Base-by-base conservation (phyloP, 2,329 filamentous ascomycete genomes). In the Thyridium curvatum region DNA sequence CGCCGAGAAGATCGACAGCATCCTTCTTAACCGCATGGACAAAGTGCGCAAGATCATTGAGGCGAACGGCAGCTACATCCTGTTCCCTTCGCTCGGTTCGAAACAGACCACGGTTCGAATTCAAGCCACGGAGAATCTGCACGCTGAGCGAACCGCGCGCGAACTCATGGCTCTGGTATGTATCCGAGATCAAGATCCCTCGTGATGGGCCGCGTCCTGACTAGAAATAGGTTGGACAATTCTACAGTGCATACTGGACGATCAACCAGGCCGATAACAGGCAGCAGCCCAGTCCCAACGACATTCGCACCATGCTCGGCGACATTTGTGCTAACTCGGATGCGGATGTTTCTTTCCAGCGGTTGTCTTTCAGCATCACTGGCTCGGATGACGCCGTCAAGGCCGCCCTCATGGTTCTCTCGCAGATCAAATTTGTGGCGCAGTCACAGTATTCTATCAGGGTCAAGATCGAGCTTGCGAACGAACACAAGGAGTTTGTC, bases 401-500 rank as follows among this genome's bases (percentile, higher is more conserved):
- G 64, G 84, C 85, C 40, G 93, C 91, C n/a, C 78, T 98, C 67
- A 86, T 82, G 61, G 90, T 97, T 40, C 88, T 98, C 52, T 87
- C 91, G 40, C 86, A 94, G 49, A 85, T 95, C 48, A 84, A 86
- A 32, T 94, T 96, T 54, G 86, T 94, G 43, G 83, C 84, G 48
- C 84, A 89, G 52, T 81, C 85, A 32, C 86, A 87, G 49, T 94
- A 94, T 55, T 90, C 94, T 59, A 94, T 98, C 59, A 82, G 90
- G 41, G 91, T 98, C 57, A 97, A 97, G 71, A 94, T 98, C 46
- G 93, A 98, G 69, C 82, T 98, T 41, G 93, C 93, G 55, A 97
- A 97, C 56, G 93, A 98, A 67, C 93, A 98, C 71, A 98, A 98
- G 64, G 93, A 98, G 58, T 98, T 98, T 59, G 93, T 98, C 41